Base-by-base conservation (phyloP, 345 rosid species). In the Rhodamnia argentea region DNA sequence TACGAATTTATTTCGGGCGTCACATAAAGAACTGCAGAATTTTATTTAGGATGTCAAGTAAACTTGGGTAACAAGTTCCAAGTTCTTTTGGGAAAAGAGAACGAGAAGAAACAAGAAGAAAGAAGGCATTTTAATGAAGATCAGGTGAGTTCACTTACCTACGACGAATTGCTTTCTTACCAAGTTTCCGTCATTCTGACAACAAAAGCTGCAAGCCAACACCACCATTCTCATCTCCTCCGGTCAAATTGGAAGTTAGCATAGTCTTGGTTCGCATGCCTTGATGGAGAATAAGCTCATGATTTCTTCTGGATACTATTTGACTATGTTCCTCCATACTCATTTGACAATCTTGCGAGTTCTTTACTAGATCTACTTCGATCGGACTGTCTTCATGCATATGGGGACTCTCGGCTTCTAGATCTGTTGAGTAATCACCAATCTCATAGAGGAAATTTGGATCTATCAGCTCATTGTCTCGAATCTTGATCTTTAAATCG, bases 381-480 rank as follows among this genome's bases (percentile, higher is more conserved):
- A 37, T 37, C 3, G 40, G 40, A 37, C 40, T 37, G 40, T 42
- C 5, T 42, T 42, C 7, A 6, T 42, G 44, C 44, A 42, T 42
- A 6, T 4, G 6, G 5, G 44, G 7, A 60, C 74, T 60, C 74
- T 0, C 2, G 5, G 40, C n/a, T n/a, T n/a, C n/a, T 27, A 59
- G 14, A n/a, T 11, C 0, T 59, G 0, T 14, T 14, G 74, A 60
- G 14, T 60, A 40, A 1, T 3, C 10, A 60, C 10, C 10, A 3
- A 60, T 18, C 32, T 60, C 40, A 1, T 60, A 60, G 10, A 60
- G 9, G 14, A 14, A 27, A 27, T 22, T 20, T 14, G 18, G 40
- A 3, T 60, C 2, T 1, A 62, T 27, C 1, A 27, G 5, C 0
- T 3, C 0, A 27, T 60, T 3, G 2, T 60, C 37, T 60, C 0